These are phyloP conservation scores for Nicotiana otophora DNA, from an alignment of 257 asterid genomes.

Conservation along the genomic window DNA sequence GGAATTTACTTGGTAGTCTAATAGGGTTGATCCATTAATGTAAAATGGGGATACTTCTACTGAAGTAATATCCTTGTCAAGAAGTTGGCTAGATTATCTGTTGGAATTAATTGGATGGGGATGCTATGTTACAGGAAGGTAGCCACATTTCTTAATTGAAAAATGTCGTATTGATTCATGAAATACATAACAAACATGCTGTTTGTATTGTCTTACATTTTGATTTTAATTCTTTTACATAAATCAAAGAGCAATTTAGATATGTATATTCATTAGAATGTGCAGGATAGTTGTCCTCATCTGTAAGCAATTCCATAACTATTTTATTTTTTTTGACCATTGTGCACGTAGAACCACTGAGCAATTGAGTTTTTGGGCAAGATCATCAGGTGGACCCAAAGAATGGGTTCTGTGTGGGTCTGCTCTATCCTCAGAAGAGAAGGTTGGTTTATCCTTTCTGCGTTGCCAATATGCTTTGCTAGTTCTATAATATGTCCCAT, in stretches of 20 bases:
- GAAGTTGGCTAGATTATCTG: neutral
- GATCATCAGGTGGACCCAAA: slow-evolving; percentile 36
- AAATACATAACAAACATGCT: neutral
- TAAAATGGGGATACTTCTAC: neutral
- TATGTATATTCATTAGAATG: neutral
- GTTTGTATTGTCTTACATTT: neutral
- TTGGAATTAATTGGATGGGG: neutral
- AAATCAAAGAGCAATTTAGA: neutral
- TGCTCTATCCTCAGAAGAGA: slow-evolving; percentile 71
- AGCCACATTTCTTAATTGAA: slow-evolving; percentile 4
- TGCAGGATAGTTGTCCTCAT: neutral
- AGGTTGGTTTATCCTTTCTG: slow-evolving; percentile 36
- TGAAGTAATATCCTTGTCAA: neutral
- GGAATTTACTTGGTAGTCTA: neutral
- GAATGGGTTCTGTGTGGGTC: slow-evolving; percentile 81
- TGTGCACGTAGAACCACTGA: slow-evolving; percentile 37
- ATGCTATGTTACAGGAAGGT: neutral
- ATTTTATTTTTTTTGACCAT: neutral
- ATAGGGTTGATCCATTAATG: neutral
- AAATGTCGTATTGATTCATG: neutral
- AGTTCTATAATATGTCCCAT: neutral
- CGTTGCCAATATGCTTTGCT: neutral
- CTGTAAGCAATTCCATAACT: neutral
- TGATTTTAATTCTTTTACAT: neutral
- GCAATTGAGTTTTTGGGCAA: slow-evolving; percentile 36